A percentile compares a stretch with the other conserved stretches of the same genome.
These are phyloP conservation scores for Ochetophila trinervis DNA, from an alignment of 306 rosid species.

Conservation along the genomic window DNA sequence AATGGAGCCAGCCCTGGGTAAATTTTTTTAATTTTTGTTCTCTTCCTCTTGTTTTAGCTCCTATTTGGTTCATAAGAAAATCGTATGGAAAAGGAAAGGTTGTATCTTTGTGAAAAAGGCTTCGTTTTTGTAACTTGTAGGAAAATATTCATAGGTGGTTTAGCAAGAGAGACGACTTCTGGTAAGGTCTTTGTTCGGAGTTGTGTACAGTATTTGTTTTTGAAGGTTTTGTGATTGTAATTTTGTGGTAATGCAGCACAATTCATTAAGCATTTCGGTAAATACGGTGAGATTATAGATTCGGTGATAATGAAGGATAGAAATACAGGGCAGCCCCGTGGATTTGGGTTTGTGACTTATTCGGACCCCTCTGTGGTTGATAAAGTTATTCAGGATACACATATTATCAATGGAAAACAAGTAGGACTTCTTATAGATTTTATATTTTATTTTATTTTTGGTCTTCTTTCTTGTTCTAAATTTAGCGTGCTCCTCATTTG, in stretches of 20 bases:
- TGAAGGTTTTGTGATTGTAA: constrained; percentile 18
- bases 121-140: constrained; percentile 57
- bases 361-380: constrained; percentile 84
- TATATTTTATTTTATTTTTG: background rate
- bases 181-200: constrained; percentile 57
- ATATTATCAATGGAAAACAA: constrained; percentile 78
- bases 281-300: constrained; percentile 81
- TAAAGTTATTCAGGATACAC: constrained; percentile 76
- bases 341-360: constrained; percentile 87
- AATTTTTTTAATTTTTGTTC: background rate
- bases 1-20: constrained; percentile 99
- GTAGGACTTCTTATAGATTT: constrained; percentile 51
- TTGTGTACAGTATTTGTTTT: background rate
- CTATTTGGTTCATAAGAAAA: constrained; percentile 18
- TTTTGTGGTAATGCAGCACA: constrained; percentile 53
- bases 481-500: background rate
- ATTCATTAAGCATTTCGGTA: constrained; percentile 79
- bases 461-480: background rate
- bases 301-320: constrained; percentile 96
- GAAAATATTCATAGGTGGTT: constrained; percentile 94
- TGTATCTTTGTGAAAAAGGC: constrained; percentile 20
- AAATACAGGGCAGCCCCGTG: constrained; percentile 90
- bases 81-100: background rate
- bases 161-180: constrained; percentile 89
- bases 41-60: background rate